Evolutionary conservation across 1,139 yeast genomes (phyloP), one percentile per base, ranked within the genome.

Genomic region (Saccharomyces hybrid): DNA sequence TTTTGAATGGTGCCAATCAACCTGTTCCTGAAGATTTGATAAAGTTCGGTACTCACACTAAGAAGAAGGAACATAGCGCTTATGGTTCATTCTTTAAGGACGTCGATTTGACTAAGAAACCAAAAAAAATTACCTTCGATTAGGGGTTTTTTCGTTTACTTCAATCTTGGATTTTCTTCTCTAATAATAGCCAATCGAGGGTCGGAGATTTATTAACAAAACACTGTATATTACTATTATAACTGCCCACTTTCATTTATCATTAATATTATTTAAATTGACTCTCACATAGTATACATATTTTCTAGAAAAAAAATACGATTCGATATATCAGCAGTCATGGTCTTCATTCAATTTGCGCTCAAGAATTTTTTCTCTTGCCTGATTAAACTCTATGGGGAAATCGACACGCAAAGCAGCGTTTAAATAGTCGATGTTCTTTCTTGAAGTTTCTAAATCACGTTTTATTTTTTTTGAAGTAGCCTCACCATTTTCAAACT

Each of bases 71-170:
- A 63, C 99, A 93, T 68, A 82, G 93, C 61, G 96, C 91, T 9
- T 93, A 93, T 65, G 99, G 99, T 62, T 97, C 98, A 0, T 93
- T 93, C 76, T 93, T 76, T 77, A 93, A 91, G 71, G 90, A 91
- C 68, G 93, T 91, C 54, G 98, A 89, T 67, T 79, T 88, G 79
- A 76, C 81, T 59, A 85, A 86, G 71, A 88, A 90, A 69, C 95
- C 97, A 51, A 91, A 88, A 74, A 91, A 91, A 79, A 88, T 90
- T 66, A 89, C 89, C 62, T 91, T 91, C 55, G 74, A 71, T 61
- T 70, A 59, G 51, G 20, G 9, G 32, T 13, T 46, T 13, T 31
- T 11, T n/a, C 9, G 9, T 16, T 20, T 20, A 13, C 23, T 50
- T n/a, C 25, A 23, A 23, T 50, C 23, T 20, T 16, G 20, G n/a